These are phyloP conservation scores for Lunasporangiospora selenospora DNA, from an alignment of 192 early-diverging fungal genomes.

Conservation along the genomic window DNA sequence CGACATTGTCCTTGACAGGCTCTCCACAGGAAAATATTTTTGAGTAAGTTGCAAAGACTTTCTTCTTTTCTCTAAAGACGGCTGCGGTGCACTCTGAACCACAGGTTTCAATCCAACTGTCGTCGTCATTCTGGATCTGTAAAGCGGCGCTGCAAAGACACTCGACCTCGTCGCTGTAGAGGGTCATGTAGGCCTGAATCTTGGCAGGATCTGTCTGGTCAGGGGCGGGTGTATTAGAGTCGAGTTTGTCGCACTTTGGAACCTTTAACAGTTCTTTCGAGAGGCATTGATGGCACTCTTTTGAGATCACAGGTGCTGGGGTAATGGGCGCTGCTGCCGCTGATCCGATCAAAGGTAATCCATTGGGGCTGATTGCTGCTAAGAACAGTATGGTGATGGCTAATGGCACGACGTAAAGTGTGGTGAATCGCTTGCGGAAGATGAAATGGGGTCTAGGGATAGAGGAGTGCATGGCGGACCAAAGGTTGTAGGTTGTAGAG, in stretches of 20 bases:
- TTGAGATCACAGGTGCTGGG: not conserved
- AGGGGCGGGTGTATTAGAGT: not conserved
- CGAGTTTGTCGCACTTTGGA: not conserved
- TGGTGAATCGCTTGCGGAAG: no score
- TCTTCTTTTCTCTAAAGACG: not conserved
- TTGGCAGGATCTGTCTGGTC: not conserved
- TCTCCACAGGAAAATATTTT: not conserved
- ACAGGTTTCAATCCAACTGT: not conserved
- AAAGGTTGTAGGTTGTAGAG: no score
- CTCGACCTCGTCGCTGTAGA: not conserved
- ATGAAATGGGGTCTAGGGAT: no score
- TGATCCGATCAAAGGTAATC: no score
- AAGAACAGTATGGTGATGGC: no score
- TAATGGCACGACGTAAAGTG: no score
- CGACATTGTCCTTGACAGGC: not conserved
- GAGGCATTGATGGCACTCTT: not conserved
- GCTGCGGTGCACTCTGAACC: not conserved
- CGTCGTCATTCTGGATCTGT: not conserved
- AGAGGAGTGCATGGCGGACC: no score
- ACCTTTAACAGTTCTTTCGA: not conserved
- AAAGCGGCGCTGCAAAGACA: not conserved
- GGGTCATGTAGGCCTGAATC: slow-evolving; percentile 3
- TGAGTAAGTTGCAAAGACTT: not conserved
- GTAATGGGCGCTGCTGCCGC: not conserved
- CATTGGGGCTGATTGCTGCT: no score